Evolutionary conservation across 1,284 basidiomycete species (phyloP).

Genomic region (Boletus semigastroideus): DNA sequence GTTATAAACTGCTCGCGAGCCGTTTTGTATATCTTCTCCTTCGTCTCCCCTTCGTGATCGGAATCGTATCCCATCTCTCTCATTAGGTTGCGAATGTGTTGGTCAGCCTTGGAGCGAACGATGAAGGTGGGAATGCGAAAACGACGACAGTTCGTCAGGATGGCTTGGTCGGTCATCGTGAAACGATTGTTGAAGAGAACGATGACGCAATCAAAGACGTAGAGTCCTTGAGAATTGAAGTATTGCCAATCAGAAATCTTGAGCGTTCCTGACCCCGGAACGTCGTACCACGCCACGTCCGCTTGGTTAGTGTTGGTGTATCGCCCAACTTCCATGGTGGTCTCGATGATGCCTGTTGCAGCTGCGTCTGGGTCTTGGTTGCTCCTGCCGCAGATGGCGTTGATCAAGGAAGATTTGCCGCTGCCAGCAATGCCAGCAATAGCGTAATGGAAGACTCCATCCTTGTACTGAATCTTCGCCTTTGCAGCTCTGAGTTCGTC

Average conservation of each 20-base stretch:
- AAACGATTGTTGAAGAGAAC: conserved; percentile 33
- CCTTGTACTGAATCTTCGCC: conserved; percentile 24
- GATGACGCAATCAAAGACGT: conserved; percentile 37
- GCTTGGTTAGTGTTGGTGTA: conserved; percentile 28
- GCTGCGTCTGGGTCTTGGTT: conserved; percentile 31
- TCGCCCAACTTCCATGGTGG: conserved; percentile 28
- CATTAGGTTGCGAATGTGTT: conserved; percentile 33
- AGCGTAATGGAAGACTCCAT: conserved; percentile 32
- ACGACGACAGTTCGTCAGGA: conserved; percentile 29
- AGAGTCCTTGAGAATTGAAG: conserved; percentile 39
- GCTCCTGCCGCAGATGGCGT: conserved; percentile 32
- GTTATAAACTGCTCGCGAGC: conserved; percentile 25
- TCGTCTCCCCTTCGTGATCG: conserved; percentile 19
- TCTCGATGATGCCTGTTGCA: conserved; percentile 32
- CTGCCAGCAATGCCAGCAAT: conserved; percentile 36
- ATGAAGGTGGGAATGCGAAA: conserved; percentile 36
- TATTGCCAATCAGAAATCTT: conserved; percentile 37
- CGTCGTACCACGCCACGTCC: conserved; percentile 36
- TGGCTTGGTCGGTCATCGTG: conserved; percentile 33
- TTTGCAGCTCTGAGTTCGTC: conserved; percentile 27
- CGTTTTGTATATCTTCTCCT: conserved; percentile 20
- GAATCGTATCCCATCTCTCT: conserved; percentile 31
- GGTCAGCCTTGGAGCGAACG: conserved; percentile 39
- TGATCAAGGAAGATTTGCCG: conserved; percentile 39
- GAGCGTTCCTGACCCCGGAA: conserved; percentile 38